Evolutionary conservation across 2,329 filamentous ascomycete genomes (phyloP).

Genomic region (Rhinocladiella mackenziei): DNA sequence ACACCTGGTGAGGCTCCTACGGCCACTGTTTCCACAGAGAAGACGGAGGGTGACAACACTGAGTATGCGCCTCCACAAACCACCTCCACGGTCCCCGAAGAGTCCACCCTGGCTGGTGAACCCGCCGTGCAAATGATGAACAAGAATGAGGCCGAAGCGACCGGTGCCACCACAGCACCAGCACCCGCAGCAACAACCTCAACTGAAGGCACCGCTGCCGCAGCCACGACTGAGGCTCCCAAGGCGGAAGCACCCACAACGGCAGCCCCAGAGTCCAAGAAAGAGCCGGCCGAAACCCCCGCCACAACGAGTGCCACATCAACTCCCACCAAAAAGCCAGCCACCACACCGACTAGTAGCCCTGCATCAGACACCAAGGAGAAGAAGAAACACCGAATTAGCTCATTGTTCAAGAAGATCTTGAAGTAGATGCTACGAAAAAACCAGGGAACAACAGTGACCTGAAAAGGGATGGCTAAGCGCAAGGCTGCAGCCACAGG

Average conservation of each 20-base stretch:
- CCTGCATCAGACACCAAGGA: slow-evolving; percentile 39
- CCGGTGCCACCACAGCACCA: background rate
- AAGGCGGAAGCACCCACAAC: slow-evolving; percentile 7
- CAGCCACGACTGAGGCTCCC: slow-evolving; percentile 7
- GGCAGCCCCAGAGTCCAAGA: slow-evolving; percentile 10
- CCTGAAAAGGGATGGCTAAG: background rate
- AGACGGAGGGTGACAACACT: slow-evolving; percentile 24
- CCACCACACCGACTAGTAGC: slow-evolving; percentile 31
- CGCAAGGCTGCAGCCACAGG: background rate
- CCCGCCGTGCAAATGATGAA: slow-evolving; percentile 27
- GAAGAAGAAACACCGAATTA: slow-evolving; percentile 63
- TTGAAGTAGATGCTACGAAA: slow-evolving; percentile 36
- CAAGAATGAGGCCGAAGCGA: slow-evolving; percentile 23
- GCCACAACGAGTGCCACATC: slow-evolving; percentile 11
- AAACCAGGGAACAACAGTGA: background rate
- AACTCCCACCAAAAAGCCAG: slow-evolving; percentile 26
- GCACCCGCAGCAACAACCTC: background rate
- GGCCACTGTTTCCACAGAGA: slow-evolving; percentile 36
- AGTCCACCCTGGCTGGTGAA: slow-evolving; percentile 26
- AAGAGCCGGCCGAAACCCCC: slow-evolving; percentile 4
- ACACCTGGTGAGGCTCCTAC: slow-evolving; percentile 39
- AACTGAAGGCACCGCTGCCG: slow-evolving; percentile 2
- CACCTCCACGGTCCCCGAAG: slow-evolving; percentile 10
- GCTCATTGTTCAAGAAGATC: slow-evolving; percentile 60
- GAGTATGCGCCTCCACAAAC: slow-evolving; percentile 25